Evolutionary conservation across 2,329 filamentous ascomycete species (phyloP), one percentile per base, ranked within the genome.

Genomic region (Ophiostoma australiae): DNA sequence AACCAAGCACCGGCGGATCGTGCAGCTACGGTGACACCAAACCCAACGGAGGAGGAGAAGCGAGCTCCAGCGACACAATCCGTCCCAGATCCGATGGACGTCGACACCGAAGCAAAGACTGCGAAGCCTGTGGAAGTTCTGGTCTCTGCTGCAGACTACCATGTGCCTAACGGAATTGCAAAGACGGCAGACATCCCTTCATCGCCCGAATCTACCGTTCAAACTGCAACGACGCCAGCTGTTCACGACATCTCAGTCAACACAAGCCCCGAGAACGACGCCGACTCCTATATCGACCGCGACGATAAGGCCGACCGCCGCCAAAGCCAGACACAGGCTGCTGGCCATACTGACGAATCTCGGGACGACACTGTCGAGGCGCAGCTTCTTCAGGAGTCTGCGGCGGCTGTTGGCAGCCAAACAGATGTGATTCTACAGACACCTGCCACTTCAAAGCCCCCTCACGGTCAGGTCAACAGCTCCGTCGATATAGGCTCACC

Each of bases 201-300:
- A 2, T 88, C 86, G 1, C 85, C 86, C 20, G 82, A 81, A 2
- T 94, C 92, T 6, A 93, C 90, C 41, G 86, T 89, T 1, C 89
- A 90, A 75, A 93, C 91, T 63, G 89, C 89, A 70, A 88, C 90
- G 31, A 95, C 92, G 0, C 90, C 92, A 1, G 86, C 85, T 48
- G 84, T 89, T 55, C 86, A 89, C 72, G 86, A 90, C 73, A 85
- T 84, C 7, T 93, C 91, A 1, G 87, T 90, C 0, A 89, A 90
- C 74, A 93, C 91, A 1, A 93, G 90, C 75, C 89, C 90, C 1
- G 90, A 91, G 70, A 86, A 90, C 70, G 90, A 93, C 68, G 84
- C 83, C 23, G 82, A 86, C 67, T 84, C 86, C 63, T 87, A 86
- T 74, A 78, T 82, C 20, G 83, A 88, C 72, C 83, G 83, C 73